Base-by-base conservation (phyloP, 345 rosid species). In the Schrenkiella parvula region DNA sequence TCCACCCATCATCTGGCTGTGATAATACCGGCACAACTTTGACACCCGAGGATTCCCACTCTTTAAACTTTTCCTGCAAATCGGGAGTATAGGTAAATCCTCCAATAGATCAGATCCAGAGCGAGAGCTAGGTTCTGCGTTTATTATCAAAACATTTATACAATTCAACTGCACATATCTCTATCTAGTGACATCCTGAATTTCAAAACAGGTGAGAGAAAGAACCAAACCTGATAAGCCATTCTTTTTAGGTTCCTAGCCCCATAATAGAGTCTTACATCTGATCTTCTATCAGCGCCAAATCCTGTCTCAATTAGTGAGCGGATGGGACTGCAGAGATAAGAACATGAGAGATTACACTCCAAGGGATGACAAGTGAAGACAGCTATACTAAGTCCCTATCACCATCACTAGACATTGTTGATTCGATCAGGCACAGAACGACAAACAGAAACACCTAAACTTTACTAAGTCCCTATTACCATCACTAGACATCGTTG, bases 31-130 rank as follows among this genome's bases (percentile, higher is more conserved):
- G 95, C 23, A 89, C 83, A 63, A 89, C 77, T 81, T 84, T 83
- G 61, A 95, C 87, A 71, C 99, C 98, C 8, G 89, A 86, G 69
- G 87, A 79, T 74, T 88, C 99, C 99, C 99, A 95, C 48, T 82
- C 85, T 75, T 86, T 85, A 79, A 95, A 95, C 75, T 90, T 86
- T 70, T 95, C 96, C 97, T 91, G 80, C 44, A 76, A 61, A 53
- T 35, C n/a, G 11, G 39, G 34, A 52, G 51, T 18, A 10, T 19
- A 32, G 8, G 17, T 67, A 11, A 57, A 58, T 11, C 15, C 29
- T 57, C 19, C 14, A 9, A 48, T 5, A 28, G 14, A 47, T 56
- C 3, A 38, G 4, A 48, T n/a, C 12, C 1, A 66, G 44, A 47
- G 55, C 4, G 2, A 61, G 22, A 51, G 41, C 26, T 31, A 67